Evolutionary conservation across 345 rosid genomes (phyloP), one percentile per base, ranked within the genome.

Genomic region (Eucalyptus tenuipes): DNA sequence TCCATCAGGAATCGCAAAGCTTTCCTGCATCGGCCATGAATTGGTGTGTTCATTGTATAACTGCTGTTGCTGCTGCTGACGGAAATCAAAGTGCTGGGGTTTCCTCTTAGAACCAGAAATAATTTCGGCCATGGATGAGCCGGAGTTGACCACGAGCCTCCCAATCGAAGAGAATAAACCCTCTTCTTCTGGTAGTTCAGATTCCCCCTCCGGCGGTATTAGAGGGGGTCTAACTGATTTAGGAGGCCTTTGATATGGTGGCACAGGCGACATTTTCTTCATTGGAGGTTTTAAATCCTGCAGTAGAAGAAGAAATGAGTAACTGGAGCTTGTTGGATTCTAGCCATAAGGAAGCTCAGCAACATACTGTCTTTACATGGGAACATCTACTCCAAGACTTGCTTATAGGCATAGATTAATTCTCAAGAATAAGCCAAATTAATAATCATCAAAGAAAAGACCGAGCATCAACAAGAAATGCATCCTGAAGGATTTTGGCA

Each of bases 11-110:
- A 96, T 95, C 89, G 90, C 93, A 85, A 92, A 96, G 91, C 98
- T 97, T 90, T 97, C 99, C 91, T 96, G 99, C 91, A 93, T 90
- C 1, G 98, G 97, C 97, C 98, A 97, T 27, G 91, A 52, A 88
- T 91, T 92, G 85, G 96, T 55, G 52, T 87, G 92, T 13, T 84
- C 82, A 75, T 75, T 75, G 47, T 37, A 75, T 40, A 75, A 47
- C 45, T 80, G 91, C 92, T 93, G 91, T 50, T 93, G 92, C 80
- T 94, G 90, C 89, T 92, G 91, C 90, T 85, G 90, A 91, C 93
- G 93, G 88, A 88, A 82, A n/a, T 89, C 90, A 16, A 87, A 87
- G 49, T 88, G 90, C 33, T 14, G 79, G 5, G 94, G 93, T 89
- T 92, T 95, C 91, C 91, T 92, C 90, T 90, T 90, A 44, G 88